These are phyloP conservation scores for Rhizophagus clarus DNA, from an alignment of 192 early-diverging fungal species.

Conservation along the genomic window DNA sequence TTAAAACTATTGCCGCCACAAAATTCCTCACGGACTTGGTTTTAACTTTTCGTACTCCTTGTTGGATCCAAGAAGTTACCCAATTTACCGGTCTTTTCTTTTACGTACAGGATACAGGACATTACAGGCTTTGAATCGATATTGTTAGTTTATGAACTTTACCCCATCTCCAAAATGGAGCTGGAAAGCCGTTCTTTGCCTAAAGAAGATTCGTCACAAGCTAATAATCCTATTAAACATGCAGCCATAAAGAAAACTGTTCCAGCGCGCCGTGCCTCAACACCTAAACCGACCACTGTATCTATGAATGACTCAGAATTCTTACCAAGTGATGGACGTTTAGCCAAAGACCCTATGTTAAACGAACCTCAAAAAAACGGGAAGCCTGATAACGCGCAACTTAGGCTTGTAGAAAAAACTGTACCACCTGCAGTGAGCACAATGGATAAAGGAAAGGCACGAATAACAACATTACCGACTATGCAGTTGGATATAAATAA, in stretches of 20 bases:
- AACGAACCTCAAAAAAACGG: conserved; percentile 4
- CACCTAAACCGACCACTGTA: neutral
- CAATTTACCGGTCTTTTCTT: neutral
- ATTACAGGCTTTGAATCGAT: neutral
- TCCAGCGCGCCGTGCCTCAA: neutral
- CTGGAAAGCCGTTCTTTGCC: neutral
- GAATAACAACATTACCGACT: neutral
- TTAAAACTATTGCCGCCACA: neutral
- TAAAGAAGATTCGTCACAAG: neutral
- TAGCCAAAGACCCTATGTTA: neutral
- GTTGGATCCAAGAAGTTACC: neutral
- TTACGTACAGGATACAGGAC: neutral
- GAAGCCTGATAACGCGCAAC: neutral
- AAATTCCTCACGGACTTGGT: neutral
- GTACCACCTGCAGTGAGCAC: neutral
- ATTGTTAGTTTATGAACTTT: neutral
- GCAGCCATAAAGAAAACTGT: neutral
- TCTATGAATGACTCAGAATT: neutral
- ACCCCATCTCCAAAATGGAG: conserved; percentile 7
- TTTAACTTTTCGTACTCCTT: neutral
- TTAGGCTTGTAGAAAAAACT: neutral
- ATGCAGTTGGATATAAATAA: neutral
- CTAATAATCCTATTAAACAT: conserved; percentile 7
- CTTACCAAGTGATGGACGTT: neutral
- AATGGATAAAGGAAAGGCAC: neutral